Conservation (phyloP, 139 green algal species). For the Chlamydomonas sp. region DNA sequence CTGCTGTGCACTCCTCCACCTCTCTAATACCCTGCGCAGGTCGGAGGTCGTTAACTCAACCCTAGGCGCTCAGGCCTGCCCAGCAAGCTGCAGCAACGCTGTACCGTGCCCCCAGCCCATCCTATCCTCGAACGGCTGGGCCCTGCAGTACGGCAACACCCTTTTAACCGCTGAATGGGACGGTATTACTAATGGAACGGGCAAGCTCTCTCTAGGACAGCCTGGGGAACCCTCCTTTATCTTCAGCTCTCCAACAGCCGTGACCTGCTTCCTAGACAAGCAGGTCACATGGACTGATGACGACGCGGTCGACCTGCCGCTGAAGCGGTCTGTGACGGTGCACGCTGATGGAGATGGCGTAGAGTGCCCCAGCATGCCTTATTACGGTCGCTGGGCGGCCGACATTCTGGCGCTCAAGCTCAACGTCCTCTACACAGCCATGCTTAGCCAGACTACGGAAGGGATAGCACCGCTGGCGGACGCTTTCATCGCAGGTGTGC, state of each 20-base stretch:
- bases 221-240: neutral
- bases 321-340: neutral
- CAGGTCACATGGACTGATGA: neutral
- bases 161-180: too few relatives aligned
- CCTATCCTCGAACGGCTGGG: too few relatives aligned
- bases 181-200: too few relatives aligned
- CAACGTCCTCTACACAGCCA: constrained; percentile 11
- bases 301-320: neutral
- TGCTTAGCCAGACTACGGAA: neutral
- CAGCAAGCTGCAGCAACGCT: too few relatives aligned
- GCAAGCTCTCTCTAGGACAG: too few relatives aligned
- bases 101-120: too few relatives aligned
- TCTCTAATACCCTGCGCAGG: too few relatives aligned
- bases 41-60: too few relatives aligned
- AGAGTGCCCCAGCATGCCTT: neutral
- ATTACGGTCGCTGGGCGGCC: constrained; percentile 1
- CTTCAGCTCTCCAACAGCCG: neutral
- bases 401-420: constrained; percentile 33
- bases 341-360: neutral
- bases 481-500: neutral
- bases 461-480: neutral
- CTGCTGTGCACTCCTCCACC: too few relatives aligned
- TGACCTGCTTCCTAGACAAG: constrained; percentile 23
- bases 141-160: too few relatives aligned
- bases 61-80: too few relatives aligned